Conservation (phyloP, 1,139 yeast species). For the Tardiomyces depauwii region DNA sequence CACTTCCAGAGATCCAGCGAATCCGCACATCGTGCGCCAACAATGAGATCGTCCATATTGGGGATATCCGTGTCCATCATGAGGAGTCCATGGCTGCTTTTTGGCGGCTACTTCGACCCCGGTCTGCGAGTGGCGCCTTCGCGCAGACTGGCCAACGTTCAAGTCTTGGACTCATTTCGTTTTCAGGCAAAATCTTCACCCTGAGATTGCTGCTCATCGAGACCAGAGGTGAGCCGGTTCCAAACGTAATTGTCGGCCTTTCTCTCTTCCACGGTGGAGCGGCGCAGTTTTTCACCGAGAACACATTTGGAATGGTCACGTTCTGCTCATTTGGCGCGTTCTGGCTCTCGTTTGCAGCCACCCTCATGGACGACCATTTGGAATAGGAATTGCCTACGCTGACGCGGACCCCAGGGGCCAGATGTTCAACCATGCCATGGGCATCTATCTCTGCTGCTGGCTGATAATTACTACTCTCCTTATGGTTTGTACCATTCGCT, state of each 20-base stretch:
- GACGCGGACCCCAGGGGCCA: constrained; percentile 16
- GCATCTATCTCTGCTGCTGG: constrained; percentile 72
- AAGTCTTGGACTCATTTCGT: constrained; percentile 74
- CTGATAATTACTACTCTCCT: constrained; percentile 62
- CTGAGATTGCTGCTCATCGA: constrained; percentile 52
- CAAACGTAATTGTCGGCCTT: constrained; percentile 54
- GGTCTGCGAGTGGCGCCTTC: constrained; percentile 55
- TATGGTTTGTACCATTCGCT: constrained; percentile 56
- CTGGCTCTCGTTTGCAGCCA: constrained; percentile 74
- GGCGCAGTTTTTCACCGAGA: constrained; percentile 54
- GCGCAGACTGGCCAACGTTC: constrained; percentile 75
- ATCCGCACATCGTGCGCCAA: constrained; percentile 6
- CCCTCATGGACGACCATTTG: constrained; percentile 57
- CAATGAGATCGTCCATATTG: constrained; percentile 57
- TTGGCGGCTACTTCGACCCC: constrained; percentile 62
- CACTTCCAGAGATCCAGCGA: too few species aligned
- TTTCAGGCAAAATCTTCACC: constrained; percentile 78
- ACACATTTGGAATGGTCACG: constrained; percentile 88
- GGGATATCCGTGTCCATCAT: constrained; percentile 58
- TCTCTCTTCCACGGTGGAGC: constrained; percentile 72
- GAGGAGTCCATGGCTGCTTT: constrained; percentile 52
- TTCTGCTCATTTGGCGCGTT: constrained; percentile 76
- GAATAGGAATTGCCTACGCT: constrained; percentile 29
- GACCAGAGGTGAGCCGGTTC: constrained; percentile 45
- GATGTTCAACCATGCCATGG: constrained; percentile 46